Evolutionary conservation across 306 rosid species (phyloP).

Genomic region (Corylus americana): DNA sequence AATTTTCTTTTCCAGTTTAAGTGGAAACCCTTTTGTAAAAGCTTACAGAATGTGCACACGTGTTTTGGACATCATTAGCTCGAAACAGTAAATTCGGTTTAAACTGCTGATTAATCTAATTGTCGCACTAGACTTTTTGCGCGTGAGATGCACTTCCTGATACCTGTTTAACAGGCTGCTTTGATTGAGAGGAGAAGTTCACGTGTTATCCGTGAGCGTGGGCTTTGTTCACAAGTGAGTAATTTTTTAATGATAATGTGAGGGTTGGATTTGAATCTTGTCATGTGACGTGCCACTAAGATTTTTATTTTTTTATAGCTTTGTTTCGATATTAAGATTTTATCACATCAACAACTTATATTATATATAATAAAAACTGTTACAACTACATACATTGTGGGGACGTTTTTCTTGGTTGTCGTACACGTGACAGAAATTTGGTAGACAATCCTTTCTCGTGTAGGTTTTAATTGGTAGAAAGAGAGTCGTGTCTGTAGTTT

Average conservation of each 20-base stretch:
- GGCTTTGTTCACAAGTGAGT: background rate
- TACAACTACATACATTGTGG: too few species aligned
- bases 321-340: too few species aligned
- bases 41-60: conserved; percentile 49
- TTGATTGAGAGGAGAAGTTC: background rate
- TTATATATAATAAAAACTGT: too few species aligned
- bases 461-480: too few species aligned
- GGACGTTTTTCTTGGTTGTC: too few species aligned
- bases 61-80: conserved; percentile 29
- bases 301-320: too few species aligned
- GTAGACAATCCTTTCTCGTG: too few species aligned
- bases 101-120: background rate
- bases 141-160: background rate
- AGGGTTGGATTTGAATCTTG: background rate
- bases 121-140: background rate
- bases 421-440: too few species aligned
- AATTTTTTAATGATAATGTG: background rate
- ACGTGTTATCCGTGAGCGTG: background rate
- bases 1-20: conserved; percentile 47
- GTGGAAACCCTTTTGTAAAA: conserved; percentile 32
- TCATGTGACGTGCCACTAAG: background rate
- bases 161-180: background rate
- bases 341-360: too few species aligned
- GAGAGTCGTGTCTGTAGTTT: too few species aligned
- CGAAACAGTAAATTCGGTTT: conserved; percentile 13